Conservation (phyloP, 139 green algal genomes). For the Volvox reticuliferus region DNA sequence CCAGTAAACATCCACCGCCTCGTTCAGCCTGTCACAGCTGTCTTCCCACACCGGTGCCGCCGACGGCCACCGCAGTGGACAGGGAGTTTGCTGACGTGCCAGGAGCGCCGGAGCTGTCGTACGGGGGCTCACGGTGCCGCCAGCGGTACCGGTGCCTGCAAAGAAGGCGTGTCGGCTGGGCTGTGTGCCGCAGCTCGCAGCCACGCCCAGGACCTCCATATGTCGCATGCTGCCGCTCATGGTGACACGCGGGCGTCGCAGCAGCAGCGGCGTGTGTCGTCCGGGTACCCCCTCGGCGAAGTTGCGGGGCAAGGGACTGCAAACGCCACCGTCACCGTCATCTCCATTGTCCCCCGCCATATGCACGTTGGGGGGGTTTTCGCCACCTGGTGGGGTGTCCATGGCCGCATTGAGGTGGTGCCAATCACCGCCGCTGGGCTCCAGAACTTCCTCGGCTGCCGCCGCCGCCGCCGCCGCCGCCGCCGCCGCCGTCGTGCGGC, state of each 20-base stretch:
- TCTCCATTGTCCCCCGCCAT: too few relatives aligned
- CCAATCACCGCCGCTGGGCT: too few relatives aligned
- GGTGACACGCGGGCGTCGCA: background rate
- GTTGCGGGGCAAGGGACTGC: too few relatives aligned
- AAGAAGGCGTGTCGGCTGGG: background rate
- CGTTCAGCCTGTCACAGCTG: background rate
- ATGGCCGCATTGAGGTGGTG: too few relatives aligned
- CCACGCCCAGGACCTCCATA: background rate
- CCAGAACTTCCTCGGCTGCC: too few relatives aligned
- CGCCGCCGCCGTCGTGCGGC: too few relatives aligned
- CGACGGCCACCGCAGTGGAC: background rate
- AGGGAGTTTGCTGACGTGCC: slow-evolving; percentile 16
- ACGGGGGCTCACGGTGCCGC: background rate
- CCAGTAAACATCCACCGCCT: background rate
- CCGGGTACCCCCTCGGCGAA: too few relatives aligned
- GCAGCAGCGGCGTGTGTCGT: background rate
- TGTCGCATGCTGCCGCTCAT: background rate
- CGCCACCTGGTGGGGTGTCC: too few relatives aligned
- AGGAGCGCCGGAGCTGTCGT: background rate
- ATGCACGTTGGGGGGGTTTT: too few relatives aligned
- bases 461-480: too few relatives aligned
- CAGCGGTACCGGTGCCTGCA: background rate
- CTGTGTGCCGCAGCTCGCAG: background rate
- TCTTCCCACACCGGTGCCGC: background rate
- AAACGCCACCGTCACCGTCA: too few relatives aligned